Base-by-base conservation (phyloP, 306 rosid species). In the Prosopis cineraria region DNA sequence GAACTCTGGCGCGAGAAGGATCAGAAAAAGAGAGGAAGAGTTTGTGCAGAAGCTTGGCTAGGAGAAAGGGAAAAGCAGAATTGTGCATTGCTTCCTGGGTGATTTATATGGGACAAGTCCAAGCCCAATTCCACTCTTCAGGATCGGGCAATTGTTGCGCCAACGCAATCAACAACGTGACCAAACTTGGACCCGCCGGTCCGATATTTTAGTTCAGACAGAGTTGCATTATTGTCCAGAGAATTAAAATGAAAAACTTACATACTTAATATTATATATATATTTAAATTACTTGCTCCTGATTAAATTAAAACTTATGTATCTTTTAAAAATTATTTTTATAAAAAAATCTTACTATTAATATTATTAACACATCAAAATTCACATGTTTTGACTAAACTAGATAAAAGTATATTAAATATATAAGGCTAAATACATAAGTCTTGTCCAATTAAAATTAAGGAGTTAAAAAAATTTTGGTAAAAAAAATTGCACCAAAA, bases 51-150 rank as follows among this genome's bases (percentile, higher is more conserved):
- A 82, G 85, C 53, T 75, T 84, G 87, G 94, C 96, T 92, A 90
- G 95, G 81, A 84, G 90, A 79, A 80, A 83, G 79, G 96, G 96
- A 78, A 87, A 89, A 67, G 80, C 68, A 7, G 22, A 14, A 55
- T 82, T 73, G 78, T 36, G 83, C 11, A 22, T 14, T 75, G 86
- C 41, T 70, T 60, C 59, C 56, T 41, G n/a, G 20, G 45, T 63
- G 2, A 33, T 75, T 80, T 81, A 84, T 78, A 80, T 10, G 52
- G 74, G 66, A 43, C 82, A 63, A 63, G 16, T 33, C 43, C 78
- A 60, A 67, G 72, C 87, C 88, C 77, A 75, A 66, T 56, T 59
- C 30, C 19, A 34, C 20, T 19, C 25, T 19, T 65, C 60, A 10
- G 1, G 63, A 22, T 59, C 70, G 64, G 72, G 58, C 40, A 25